Conservation (phyloP, 1,139 yeast species). For the Waltiozyma sp. region DNA sequence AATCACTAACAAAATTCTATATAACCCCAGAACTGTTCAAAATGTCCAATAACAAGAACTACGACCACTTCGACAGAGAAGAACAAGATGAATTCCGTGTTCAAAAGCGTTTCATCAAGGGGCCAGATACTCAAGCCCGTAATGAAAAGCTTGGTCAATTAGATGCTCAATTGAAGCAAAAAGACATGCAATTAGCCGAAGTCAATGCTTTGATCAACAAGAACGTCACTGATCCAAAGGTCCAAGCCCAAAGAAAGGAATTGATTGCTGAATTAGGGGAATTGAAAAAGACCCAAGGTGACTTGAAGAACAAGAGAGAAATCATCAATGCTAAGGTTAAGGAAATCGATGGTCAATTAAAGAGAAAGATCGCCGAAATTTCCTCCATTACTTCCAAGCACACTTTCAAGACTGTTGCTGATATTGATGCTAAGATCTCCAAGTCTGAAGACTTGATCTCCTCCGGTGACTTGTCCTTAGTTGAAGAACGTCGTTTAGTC, state of each 20-base stretch:
- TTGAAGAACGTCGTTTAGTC: constrained; percentile 79
- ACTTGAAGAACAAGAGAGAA: constrained; percentile 60
- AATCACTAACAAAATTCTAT: background rate
- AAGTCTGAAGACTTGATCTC: constrained; percentile 68
- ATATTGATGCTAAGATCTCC: constrained; percentile 64
- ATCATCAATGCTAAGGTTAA: constrained; percentile 63
- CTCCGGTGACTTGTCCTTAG: constrained; percentile 74
- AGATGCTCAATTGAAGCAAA: constrained; percentile 58
- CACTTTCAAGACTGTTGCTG: constrained; percentile 64
- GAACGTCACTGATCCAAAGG: constrained; percentile 28
- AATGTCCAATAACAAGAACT: constrained; percentile 4
- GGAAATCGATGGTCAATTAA: constrained; percentile 56
- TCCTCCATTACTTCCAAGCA: constrained; percentile 51
- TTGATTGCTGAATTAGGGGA: constrained; percentile 57
- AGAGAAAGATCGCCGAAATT: constrained; percentile 70
- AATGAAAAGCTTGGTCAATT: constrained; percentile 51
- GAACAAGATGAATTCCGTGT: constrained; percentile 10
- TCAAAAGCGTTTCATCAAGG: constrained; percentile 47
- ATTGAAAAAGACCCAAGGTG: constrained; percentile 57
- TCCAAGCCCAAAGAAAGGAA: constrained; percentile 45
- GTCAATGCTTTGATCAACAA: constrained; percentile 25
- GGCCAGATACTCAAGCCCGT: constrained; percentile 56
- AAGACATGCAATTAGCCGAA: constrained; percentile 35
- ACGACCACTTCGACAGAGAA: constrained; percentile 2
- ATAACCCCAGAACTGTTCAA: background rate